These are phyloP conservation scores for Penicillium sp. DNA, from an alignment of 2,329 filamentous ascomycete species.

Conservation along the genomic window DNA sequence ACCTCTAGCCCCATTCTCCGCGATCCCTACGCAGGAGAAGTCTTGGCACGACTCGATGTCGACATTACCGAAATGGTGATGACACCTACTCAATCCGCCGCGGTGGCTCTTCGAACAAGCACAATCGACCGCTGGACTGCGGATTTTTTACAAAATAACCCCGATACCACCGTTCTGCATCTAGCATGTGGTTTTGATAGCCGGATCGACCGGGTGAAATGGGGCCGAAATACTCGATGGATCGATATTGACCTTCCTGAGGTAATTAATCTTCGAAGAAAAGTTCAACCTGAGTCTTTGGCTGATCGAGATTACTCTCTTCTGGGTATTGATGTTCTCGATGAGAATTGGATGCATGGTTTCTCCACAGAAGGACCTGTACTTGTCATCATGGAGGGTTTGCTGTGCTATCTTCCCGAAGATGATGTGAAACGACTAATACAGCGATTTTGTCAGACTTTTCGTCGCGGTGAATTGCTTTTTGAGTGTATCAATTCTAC, in stretches of 20 bases:
- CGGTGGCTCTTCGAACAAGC: neutral
- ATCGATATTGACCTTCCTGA: slow-evolving; percentile 9
- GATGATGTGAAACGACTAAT: slow-evolving; percentile 3
- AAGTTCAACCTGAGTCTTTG: neutral
- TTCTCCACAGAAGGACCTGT: slow-evolving; percentile 1
- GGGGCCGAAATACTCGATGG: slow-evolving; percentile 1
- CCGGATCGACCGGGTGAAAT: slow-evolving; percentile 1
- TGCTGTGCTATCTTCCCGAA: neutral
- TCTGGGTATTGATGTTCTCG: slow-evolving; percentile 1
- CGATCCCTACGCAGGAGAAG: neutral
- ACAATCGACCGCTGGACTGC: slow-evolving; percentile 1
- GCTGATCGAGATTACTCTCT: slow-evolving; percentile 3
- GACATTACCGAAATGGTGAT: neutral
- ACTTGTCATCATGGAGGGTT: slow-evolving; percentile 6
- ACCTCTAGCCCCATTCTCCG: neutral
- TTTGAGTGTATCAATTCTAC: slow-evolving; percentile 4
- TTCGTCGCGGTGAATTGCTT: neutral
- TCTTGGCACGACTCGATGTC: slow-evolving; percentile 1
- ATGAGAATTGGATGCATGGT: slow-evolving; percentile 1
- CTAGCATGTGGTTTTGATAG: slow-evolving; percentile 5
- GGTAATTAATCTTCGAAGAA: slow-evolving; percentile 1
- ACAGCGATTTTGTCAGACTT: neutral
- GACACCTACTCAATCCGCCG: neutral
- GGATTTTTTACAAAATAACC: neutral
- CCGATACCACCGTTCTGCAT: slow-evolving; percentile 2